Conservation (phyloP, 1,284 basidiomycete species). For the Cryptococcus amylolentus region DNA sequence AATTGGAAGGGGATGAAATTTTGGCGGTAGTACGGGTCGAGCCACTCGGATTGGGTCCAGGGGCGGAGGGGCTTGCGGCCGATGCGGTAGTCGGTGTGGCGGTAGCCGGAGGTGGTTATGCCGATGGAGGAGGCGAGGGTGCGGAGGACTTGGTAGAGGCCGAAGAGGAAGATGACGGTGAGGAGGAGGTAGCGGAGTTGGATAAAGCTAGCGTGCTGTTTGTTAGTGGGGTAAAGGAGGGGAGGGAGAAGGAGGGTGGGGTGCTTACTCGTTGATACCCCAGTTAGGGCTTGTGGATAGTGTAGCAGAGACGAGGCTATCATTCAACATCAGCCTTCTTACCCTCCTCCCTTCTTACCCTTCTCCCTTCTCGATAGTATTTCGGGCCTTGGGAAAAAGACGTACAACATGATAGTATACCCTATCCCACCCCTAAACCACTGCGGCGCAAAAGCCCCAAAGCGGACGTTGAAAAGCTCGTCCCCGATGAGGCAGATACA, state of each 20-base stretch:
- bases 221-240: background rate
- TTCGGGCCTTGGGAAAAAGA: background rate
- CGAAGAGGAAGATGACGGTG: conserved; percentile 23
- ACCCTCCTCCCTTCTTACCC: background rate
- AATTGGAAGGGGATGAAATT: conserved; percentile 11
- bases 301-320: conserved; percentile 21
- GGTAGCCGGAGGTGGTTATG: conserved; percentile 5
- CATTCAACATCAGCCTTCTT: background rate
- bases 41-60: conserved; percentile 18
- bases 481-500: conserved; percentile 29
- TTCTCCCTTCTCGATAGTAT: no score
- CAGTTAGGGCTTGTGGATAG: conserved; percentile 28
- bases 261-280: conserved; percentile 16
- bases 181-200: conserved; percentile 25
- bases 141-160: conserved; percentile 30
- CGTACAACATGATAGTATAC: conserved; percentile 36
- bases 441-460: conserved; percentile 34
- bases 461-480: conserved; percentile 29
- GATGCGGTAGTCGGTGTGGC: conserved; percentile 15
- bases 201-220: conserved; percentile 12
- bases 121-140: conserved; percentile 9
- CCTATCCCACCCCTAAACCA: conserved; percentile 30
- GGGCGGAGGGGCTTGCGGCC: conserved; percentile 19
- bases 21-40: conserved; percentile 6
- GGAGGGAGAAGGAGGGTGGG: background rate